Conservation (phyloP, 441 rosid species). For the Pelargonium citronellum region DNA sequence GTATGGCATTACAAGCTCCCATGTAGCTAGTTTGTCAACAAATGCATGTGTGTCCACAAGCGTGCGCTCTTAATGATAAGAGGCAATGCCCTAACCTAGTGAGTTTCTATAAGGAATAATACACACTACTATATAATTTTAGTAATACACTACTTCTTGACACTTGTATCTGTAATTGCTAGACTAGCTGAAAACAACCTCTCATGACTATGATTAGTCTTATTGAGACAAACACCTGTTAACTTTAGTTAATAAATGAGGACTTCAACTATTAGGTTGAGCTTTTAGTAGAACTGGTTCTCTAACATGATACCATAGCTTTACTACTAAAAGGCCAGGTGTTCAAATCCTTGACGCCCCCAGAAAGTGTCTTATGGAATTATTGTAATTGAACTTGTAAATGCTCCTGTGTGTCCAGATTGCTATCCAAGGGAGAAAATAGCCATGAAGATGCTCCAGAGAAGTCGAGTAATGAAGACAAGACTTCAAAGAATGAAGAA, state of each 20-base stretch:
- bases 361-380: background rate
- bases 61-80: background rate
- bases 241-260: background rate
- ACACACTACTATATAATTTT: no score
- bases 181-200: background rate
- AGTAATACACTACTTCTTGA: background rate
- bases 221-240: background rate
- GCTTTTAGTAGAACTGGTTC: background rate
- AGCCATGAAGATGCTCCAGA: constrained; percentile 14
- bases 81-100: background rate
- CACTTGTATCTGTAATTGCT: background rate
- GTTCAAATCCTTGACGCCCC: no score
- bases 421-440: constrained; percentile 27
- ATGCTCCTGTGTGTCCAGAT: constrained; percentile 27
- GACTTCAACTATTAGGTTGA: background rate
- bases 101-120: no score
- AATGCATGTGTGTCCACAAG: background rate
- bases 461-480: constrained; percentile 19
- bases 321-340: no score
- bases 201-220: background rate
- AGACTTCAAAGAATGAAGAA: constrained; percentile 12
- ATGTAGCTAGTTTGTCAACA: background rate
- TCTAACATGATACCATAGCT: no score
- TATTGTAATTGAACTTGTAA: constrained; percentile 4
- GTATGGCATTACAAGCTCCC: background rate